phyloP scores from a whole-genome alignment of 1,284 basidiomycete species.

The Omphalotus olearius region DNA sequence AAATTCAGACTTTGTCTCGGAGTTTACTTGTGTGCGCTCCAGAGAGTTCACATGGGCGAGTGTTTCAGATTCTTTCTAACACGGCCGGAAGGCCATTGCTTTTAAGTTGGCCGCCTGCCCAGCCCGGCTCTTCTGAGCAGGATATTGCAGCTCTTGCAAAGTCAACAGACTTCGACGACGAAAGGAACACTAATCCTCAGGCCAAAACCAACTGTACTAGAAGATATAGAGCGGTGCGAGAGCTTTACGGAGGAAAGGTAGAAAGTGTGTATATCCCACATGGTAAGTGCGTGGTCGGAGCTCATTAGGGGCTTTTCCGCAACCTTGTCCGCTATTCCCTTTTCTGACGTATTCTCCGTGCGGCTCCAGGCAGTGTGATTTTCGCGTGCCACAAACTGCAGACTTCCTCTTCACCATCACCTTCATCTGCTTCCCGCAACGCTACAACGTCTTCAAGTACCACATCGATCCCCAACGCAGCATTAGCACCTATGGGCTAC shows the following conservation, averaged over 20 bases:
- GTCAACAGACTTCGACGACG: slow-evolving; percentile 66
- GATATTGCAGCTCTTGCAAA: slow-evolving; percentile 75
- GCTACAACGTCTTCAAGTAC: slow-evolving; percentile 31
- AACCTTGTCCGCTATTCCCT: slow-evolving; percentile 15
- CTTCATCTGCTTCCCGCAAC: slow-evolving; percentile 26
- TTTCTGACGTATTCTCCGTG: slow-evolving; percentile 26
- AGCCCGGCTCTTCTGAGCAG: slow-evolving; percentile 20
- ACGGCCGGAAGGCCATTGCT: slow-evolving; percentile 56
- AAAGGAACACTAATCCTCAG: slow-evolving; percentile 29
- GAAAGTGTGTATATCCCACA: slow-evolving; percentile 15
- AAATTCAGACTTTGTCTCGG: slow-evolving; percentile 55
- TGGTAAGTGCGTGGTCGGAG: slow-evolving; percentile 45
- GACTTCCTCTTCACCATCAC: slow-evolving; percentile 27
- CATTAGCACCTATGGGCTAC: slow-evolving; percentile 19
- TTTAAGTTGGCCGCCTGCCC: slow-evolving; percentile 87
- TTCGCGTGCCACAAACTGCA: slow-evolving; percentile 80
- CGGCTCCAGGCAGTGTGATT: slow-evolving; percentile 63
- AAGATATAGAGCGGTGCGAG: slow-evolving; percentile 81
- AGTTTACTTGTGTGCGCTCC: slow-evolving; percentile 52
- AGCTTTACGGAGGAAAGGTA: slow-evolving; percentile 36
- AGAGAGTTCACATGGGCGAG: slow-evolving; percentile 46
- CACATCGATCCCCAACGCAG: slow-evolving; percentile 16
- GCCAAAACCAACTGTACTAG: slow-evolving; percentile 92
- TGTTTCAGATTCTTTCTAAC: slow-evolving; percentile 80
- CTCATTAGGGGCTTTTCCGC: slow-evolving; percentile 21